These are phyloP conservation scores for Naematelia encephala DNA, from an alignment of 768 basidiomycete genomes.

Conservation along the genomic window DNA sequence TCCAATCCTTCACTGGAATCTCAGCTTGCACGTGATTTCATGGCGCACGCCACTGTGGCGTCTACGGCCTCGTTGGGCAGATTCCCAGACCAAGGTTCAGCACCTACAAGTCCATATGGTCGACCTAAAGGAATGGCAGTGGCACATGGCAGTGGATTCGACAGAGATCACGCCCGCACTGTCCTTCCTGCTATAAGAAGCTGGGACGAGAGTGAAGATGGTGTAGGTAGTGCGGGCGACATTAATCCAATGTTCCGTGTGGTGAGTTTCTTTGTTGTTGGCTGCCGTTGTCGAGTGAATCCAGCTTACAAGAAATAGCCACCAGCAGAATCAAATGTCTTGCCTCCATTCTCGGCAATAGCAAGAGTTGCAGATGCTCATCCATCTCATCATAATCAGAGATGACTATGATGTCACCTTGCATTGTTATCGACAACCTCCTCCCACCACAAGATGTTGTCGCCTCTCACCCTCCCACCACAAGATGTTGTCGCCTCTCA, in stretches of 20 bases:
- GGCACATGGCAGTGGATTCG: slow-evolving; percentile 37
- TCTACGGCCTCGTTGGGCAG: slow-evolving; percentile 32
- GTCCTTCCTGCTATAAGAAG: neutral
- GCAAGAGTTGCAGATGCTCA: slow-evolving; percentile 46
- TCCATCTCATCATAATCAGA: neutral
- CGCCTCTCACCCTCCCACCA: too few species aligned
- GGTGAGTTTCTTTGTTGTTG: slow-evolving; percentile 21
- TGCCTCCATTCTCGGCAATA: slow-evolving; percentile 50
- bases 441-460: too few species aligned
- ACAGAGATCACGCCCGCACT: slow-evolving; percentile 17
- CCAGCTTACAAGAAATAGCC: slow-evolving; percentile 17
- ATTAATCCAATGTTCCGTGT: slow-evolving; percentile 50
- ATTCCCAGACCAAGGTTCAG: slow-evolving; percentile 26
- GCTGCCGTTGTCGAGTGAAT: neutral
- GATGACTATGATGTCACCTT: neutral
- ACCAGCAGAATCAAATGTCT: slow-evolving; percentile 14
- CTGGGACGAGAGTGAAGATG: neutral
- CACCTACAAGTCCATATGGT: slow-evolving; percentile 49
- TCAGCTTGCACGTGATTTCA: slow-evolving; percentile 50
- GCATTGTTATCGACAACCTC: neutral
- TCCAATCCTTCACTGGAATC: slow-evolving; percentile 48
- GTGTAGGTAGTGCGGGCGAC: slow-evolving; percentile 1
- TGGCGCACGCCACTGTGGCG: slow-evolving; percentile 40
- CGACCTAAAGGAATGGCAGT: slow-evolving; percentile 45
- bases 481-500: too few species aligned